phyloP scores from a whole-genome alignment of 192 early-diverging fungal species.

The Umbelopsis isabellina region DNA sequence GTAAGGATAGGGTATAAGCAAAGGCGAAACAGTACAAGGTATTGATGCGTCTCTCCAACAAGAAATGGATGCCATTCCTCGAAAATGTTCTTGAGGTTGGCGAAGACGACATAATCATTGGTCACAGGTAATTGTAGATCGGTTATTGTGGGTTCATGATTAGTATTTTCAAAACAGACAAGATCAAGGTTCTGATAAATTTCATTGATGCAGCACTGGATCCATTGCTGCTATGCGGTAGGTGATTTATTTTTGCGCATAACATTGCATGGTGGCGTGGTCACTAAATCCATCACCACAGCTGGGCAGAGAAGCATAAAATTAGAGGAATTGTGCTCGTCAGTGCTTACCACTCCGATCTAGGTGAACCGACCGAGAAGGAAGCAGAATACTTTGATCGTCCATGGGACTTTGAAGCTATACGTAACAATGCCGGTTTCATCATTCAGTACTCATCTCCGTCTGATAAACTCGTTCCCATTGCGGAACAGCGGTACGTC shows the following conservation, averaged over 20 bases:
- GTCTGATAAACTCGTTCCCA: conserved; percentile 42
- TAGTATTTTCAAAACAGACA: no score
- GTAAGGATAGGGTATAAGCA: not conserved
- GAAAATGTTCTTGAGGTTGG: not conserved
- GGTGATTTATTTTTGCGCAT: not conserved
- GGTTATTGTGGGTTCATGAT: no score
- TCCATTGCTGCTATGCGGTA: conserved; percentile 9
- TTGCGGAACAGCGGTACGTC: conserved; percentile 45
- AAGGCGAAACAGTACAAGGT: not conserved
- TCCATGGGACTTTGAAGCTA: conserved; percentile 1
- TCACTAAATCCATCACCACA: not conserved
- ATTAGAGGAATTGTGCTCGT: conserved; percentile 6
- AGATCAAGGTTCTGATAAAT: not conserved
- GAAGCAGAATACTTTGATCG: conserved; percentile 6
- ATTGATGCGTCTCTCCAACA: not conserved
- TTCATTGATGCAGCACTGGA: not conserved
- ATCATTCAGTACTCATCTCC: conserved; percentile 21
- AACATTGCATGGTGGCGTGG: no score
- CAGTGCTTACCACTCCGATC: not conserved
- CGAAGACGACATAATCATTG: conserved; percentile 1
- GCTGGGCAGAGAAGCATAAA: conserved; percentile 1
- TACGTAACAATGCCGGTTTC: not conserved
- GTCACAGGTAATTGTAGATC: not conserved
- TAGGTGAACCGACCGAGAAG: conserved; percentile 3
- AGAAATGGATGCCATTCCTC: conserved; percentile 13